Evolutionary conservation across 441 rosid species (phyloP), one percentile per base, ranked within the genome.

Genomic region (Eutrema salsugineum): DNA sequence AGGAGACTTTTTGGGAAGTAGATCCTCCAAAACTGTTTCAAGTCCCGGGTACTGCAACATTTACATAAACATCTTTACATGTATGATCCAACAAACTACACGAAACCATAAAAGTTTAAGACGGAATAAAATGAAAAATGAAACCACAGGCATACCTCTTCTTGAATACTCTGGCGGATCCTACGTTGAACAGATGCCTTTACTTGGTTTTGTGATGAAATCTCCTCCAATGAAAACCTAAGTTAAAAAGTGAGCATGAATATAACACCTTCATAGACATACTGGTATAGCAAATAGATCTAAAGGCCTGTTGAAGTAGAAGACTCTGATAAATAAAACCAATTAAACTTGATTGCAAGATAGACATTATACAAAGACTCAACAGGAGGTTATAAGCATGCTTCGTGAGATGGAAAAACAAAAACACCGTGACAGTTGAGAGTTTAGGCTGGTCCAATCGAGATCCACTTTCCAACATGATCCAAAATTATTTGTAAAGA

Each of bases 141-240:
- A 11, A 48, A 56, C 17, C 68, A 6, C 7, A 65, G 5, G 16
- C 40, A 48, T 16, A 93, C 99, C 97, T 95, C 98, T 30, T 95
- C 98, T 14, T 90, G 97, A 63, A 93, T 95, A 79, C 98, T 91
- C 75, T 93, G 98, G 15, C 98, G 94, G 48, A 95, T 91, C 82
- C 79, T 93, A 14, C 99, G 87, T 75, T 95, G 99, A 42, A 93
- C 98, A 43, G 99, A 95, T 17, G 99, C 99, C 76, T 95, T 95
- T 40, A 95, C 96, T 86, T 95, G 99, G 82, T 95, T 95, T 66
- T 93, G 99, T 42, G 95, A 83, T 6, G 99, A 95, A 14, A 95
- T 92, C 7, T 95, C 99, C 78, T 95, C 98, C 11, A 82, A 80
- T 3, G 89, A 86, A 83, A 95, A 95, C 87, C 99, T 95, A 76